Base-by-base conservation (phyloP, 78 protist species). In the Dictyostelium firmibasis region DNA sequence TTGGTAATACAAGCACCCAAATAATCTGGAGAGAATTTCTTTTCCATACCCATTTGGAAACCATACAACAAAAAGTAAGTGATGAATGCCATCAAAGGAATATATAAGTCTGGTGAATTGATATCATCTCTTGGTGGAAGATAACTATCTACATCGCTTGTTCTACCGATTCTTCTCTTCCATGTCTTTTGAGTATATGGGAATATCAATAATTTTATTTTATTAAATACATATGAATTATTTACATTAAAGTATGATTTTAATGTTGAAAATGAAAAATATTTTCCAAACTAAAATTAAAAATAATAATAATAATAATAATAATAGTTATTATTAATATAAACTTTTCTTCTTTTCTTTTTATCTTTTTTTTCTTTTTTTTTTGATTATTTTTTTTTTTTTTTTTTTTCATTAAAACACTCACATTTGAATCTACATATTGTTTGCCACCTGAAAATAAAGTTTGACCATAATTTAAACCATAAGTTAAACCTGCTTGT, bases 41-140 rank as follows among this genome's bases (percentile, higher is more conserved):
- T 67, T 67, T 81, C 41, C 82, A 75, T 67, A 53, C 96, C 98
- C 86, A 86, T 50, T 67, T 74, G 77, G 95, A 78, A 95, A 9
- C 95, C 97, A 53, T 23, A 36, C 36, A 96, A 53, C 36, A 97
- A 85, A 83, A 96, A 86, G 96, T 97, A 98, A 16, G 99, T 97
- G 33, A 97, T 96, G 29, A 95, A 86, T 18, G 98, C 95, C 98
- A 98, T 97, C 50, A 81, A 38, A 8, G 99, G 99, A 18, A 98
- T 91, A 78, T 98, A 98, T 31, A 98, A 93, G 75, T 98, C 99
- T 25, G 98, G 97, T 38, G 98, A 97, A 70, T 98, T 95, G 50
- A 96, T 64, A 50, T 98, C 99, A 36, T 86, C 97, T 86, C 95
- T 62, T 43, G 98, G 96, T 44, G 97, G 97, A 23, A 96, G 83